These are phyloP conservation scores for Dactylellina cionopaga DNA, from an alignment of 2,329 filamentous ascomycete species.

Conservation along the genomic window DNA sequence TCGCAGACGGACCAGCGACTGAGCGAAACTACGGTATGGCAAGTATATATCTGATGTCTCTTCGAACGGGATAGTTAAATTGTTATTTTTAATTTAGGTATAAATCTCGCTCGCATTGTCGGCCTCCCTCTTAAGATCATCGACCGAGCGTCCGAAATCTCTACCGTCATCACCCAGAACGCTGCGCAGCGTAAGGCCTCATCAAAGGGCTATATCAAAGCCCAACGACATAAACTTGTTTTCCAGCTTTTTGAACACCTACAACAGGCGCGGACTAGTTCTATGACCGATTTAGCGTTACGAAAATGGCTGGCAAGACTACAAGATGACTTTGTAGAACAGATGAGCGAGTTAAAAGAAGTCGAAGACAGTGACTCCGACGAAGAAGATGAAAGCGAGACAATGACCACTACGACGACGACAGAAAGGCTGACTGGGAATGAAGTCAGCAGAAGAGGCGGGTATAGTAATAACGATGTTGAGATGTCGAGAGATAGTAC, in stretches of 20 bases:
- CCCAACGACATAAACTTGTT: slow-evolving; percentile 54
- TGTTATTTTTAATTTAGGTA: slow-evolving; percentile 36
- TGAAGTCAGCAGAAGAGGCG: not conserved
- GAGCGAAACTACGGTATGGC: slow-evolving; percentile 82
- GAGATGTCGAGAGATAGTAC: slow-evolving; percentile 24
- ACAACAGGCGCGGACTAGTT: slow-evolving; percentile 55
- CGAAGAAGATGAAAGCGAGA: slow-evolving; percentile 1
- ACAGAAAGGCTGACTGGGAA: not conserved
- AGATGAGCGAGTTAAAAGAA: slow-evolving; percentile 51
- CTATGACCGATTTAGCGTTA: slow-evolving; percentile 54
- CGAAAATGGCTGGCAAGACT: slow-evolving; percentile 53
- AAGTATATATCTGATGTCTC: not conserved
- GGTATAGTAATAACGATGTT: slow-evolving; percentile 5
- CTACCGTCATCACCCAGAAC: slow-evolving; percentile 24
- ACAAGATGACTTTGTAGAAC: slow-evolving; percentile 56
- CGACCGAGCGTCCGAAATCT: slow-evolving; percentile 54
- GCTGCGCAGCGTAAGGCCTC: slow-evolving; percentile 37
- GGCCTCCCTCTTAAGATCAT: slow-evolving; percentile 54
- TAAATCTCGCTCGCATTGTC: slow-evolving; percentile 54
- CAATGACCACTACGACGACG: slow-evolving; percentile 15
- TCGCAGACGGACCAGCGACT: slow-evolving; percentile 75
- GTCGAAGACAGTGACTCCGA: slow-evolving; percentile 9
- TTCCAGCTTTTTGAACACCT: slow-evolving; percentile 56
- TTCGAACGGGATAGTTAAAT: not conserved
- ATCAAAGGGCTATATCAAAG: slow-evolving; percentile 48